Base-by-base conservation (phyloP, 768 basidiomycete genomes). In the Phylloporus rhodoxanthus region DNA sequence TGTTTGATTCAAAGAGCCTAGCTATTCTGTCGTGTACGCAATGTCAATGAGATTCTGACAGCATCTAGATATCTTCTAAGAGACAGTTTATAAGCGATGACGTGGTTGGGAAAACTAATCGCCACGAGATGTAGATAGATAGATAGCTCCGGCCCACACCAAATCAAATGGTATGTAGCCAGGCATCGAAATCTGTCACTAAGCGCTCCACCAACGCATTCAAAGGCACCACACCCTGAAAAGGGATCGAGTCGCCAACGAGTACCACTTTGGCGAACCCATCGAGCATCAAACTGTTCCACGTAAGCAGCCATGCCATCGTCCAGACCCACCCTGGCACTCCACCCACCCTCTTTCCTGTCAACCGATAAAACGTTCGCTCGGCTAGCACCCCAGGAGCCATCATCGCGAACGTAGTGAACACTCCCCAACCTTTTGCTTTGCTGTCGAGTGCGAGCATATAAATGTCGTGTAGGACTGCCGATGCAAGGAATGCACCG, bases 401-500 rank as follows among this genome's bases (percentile, higher is more conserved):
- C 68, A 76, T 80, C 61, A 79, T 65, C 25, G 81, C 52, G 57
- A 84, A 85, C 53, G 76, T 79, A 1, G 75, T 72, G 0, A 68
- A 61, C 37, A 79, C 68, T 23, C 57, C 48, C 53, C 50, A 48
- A 14, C 74, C 67, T 20, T 81, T 77, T 0, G 69, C 63, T 8
- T 72, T 74, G 5, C 66, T 60, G 2, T 76, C 75, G 71, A 83
- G 69, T 0, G 75, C 72, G 72, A 76, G 77, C 40, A 79, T 30
- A 6, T 73, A 72, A 4, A 75, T 42, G 49, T 79, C 69, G 53
- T 87, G 85, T 6, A 83, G 58, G 5, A 82, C 37, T 1, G 72
- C 81, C 0, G 85, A 86, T 5, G 76, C 59, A 2, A 78, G 51
- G 61, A 85, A 87, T 5, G 74, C 71, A 8, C 82, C 82, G 1